Evolutionary conservation across 768 basidiomycete genomes (phyloP).

Genomic region (Cystofilobasidium macerans): DNA sequence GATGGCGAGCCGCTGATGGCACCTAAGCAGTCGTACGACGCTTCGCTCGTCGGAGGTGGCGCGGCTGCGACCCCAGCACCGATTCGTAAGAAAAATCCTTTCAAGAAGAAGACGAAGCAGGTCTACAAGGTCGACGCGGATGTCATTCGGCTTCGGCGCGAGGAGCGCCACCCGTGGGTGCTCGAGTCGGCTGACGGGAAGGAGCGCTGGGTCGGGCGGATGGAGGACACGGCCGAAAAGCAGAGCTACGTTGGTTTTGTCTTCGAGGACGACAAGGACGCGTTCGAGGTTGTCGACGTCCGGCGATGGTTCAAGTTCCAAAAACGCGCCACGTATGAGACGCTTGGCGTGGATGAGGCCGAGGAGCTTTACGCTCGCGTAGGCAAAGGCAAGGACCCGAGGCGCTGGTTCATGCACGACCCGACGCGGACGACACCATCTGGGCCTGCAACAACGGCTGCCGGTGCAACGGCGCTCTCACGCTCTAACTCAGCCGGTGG

Average conservation of each 20-base stretch:
- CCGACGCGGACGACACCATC: not conserved
- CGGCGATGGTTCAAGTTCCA: constrained; percentile 89
- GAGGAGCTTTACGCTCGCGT: constrained; percentile 38
- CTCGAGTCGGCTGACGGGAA: constrained; percentile 52
- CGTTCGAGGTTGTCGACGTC: constrained; percentile 78
- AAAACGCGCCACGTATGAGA: constrained; percentile 66
- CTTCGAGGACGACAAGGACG: constrained; percentile 49
- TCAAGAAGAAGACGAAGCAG: constrained; percentile 70
- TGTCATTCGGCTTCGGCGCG: constrained; percentile 61
- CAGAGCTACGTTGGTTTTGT: constrained; percentile 72
- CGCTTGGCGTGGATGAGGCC: constrained; percentile 57
- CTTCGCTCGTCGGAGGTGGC: constrained; percentile 49
- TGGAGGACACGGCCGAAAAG: constrained; percentile 64
- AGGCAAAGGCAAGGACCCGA: constrained; percentile 21
- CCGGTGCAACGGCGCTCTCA: not conserved
- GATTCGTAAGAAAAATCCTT: constrained; percentile 48
- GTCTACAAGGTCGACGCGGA: constrained; percentile 73
- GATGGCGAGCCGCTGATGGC: constrained; percentile 57
- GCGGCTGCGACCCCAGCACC: constrained; percentile 64
- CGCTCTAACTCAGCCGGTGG: not conserved
- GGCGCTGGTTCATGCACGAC: constrained; percentile 25
- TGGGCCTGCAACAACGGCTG: not conserved
- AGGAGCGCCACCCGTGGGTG: constrained; percentile 86
- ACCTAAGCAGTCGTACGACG: constrained; percentile 10
- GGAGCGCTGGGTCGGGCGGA: constrained; percentile 68